phyloP scores from a whole-genome alignment of 2,329 filamentous ascomycete genomes.

The Talaromyces marneffei region DNA sequence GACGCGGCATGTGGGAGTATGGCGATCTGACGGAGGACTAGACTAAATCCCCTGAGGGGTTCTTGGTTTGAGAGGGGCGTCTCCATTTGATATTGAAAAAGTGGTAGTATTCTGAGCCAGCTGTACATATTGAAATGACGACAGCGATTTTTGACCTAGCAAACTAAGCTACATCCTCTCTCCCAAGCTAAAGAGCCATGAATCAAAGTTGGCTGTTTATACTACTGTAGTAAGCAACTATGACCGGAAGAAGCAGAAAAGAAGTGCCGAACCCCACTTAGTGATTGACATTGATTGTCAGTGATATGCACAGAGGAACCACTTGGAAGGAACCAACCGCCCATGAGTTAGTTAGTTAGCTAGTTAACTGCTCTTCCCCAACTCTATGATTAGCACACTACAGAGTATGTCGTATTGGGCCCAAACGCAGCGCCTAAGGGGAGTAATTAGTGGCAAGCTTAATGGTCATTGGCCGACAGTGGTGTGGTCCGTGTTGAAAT shows the following conservation, averaged over 20 bases:
- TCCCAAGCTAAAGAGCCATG: neutral
- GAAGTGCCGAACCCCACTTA: no score
- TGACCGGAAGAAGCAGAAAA: no score
- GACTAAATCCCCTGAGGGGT: constrained; percentile 53
- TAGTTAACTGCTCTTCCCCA: no score
- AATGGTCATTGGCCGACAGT: neutral
- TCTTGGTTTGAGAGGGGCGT: neutral
- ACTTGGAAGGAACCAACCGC: no score
- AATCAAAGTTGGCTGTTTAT: no score
- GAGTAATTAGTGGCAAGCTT: no score
- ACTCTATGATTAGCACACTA: no score
- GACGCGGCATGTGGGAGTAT: constrained; percentile 95
- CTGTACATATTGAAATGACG: neutral
- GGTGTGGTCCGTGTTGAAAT: neutral
- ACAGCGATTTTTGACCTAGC: neutral
- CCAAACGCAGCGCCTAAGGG: neutral
- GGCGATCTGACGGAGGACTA: constrained; percentile 91
- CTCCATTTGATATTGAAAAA: neutral
- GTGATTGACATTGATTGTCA: no score
- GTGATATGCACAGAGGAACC: no score
- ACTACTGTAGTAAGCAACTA: no score
- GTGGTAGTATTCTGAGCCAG: neutral
- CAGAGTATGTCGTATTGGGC: no score
- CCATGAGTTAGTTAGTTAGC: no score
- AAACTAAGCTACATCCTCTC: neutral